A percentile compares a stretch with the other conserved stretches of the same genome.
These are phyloP conservation scores for Chiua virens DNA, from an alignment of 768 basidiomycete species.

Conservation along the genomic window DNA sequence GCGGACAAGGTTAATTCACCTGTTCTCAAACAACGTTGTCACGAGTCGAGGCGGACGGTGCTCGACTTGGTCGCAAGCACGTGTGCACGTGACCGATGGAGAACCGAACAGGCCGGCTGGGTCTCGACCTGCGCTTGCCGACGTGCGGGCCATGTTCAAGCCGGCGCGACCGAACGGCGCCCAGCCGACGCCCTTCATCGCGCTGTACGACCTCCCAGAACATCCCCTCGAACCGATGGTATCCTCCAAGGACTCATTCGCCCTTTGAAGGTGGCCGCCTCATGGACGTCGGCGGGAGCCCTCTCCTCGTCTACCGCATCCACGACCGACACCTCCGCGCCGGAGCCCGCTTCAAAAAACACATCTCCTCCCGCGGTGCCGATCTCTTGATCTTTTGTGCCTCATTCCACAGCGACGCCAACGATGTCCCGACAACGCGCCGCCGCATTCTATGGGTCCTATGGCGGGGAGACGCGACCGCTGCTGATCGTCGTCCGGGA, in stretches of 20 bases:
- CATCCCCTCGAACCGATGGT: not conserved
- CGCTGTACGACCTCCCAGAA: slow-evolving; percentile 24
- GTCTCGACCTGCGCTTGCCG: slow-evolving; percentile 17
- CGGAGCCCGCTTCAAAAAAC: slow-evolving; percentile 26
- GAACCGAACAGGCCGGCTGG: slow-evolving; percentile 20
- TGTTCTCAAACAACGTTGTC: slow-evolving; percentile 26
- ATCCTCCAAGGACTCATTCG: slow-evolving; percentile 10
- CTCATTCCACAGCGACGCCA: slow-evolving; percentile 3
- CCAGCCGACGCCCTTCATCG: slow-evolving; percentile 18
- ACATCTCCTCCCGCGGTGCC: slow-evolving; percentile 17
- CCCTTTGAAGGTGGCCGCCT: slow-evolving; percentile 21
- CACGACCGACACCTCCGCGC: slow-evolving; percentile 21
- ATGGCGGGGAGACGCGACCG: slow-evolving; percentile 27
- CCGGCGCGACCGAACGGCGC: slow-evolving; percentile 4
- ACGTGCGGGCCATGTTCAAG: slow-evolving; percentile 25
- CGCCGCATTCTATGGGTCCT: slow-evolving; percentile 18
- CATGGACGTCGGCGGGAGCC: slow-evolving; percentile 19
- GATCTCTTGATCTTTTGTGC: slow-evolving; percentile 28
- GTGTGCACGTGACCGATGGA: slow-evolving; percentile 26
- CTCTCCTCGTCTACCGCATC: slow-evolving; percentile 19
- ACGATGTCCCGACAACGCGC: slow-evolving; percentile 12
- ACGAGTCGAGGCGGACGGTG: slow-evolving; percentile 24
- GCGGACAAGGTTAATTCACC: slow-evolving; percentile 30
- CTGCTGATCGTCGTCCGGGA: slow-evolving; percentile 24
- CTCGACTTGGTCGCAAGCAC: slow-evolving; percentile 18